Evolutionary conservation across 2,329 filamentous ascomycete genomes (phyloP), one percentile per base, ranked within the genome.

Genomic region (Rhynchosporium graminicola): DNA sequence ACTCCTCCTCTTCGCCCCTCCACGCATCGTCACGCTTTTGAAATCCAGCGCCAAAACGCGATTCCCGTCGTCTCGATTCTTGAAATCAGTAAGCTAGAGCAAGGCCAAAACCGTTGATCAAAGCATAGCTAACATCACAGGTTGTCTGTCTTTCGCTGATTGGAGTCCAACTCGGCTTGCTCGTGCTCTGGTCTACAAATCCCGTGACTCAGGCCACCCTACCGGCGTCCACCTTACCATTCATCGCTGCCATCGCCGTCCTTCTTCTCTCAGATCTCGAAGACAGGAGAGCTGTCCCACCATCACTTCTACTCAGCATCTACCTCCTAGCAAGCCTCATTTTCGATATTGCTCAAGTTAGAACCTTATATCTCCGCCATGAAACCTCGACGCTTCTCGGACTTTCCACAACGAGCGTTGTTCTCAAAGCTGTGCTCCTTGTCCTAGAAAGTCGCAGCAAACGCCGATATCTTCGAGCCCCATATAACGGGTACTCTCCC

Each of bases 341-440:
- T 7, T 63, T 68, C 26, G 68, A 71, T 62, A 54, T 57, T n/a
- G 52, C 61, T 20, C 65, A 66, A 54, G 54, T 57, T 2, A 56
- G 70, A n/a, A 69, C 69, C 2, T 40, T 68, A 20, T 71, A 58
- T 43, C 57, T 72, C 1, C 43, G 61, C 72, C 66, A 75, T 45
- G 68, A 68, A 42, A 38, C 56, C 9, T 13, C 48, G n/a, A 31
- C 59, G 1, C 65, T 71, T n/a, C 55, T 65, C 1, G 61, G 40
- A 9, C 31, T 71, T 0, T 64, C 66, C 46, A 70, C 62, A 4
- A 59, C 57, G 3, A 65, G 50, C 4, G 43, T 71, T n/a, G 61
- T 13, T 13, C 40, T 71, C 6, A 72, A 70, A 56, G 31, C 67
- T 5, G 7, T 64, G 2, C 50, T 71, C 5, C 59, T 71, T 4